These are phyloP conservation scores for Cordyceps cateniannulata DNA, from an alignment of 2,329 filamentous ascomycete genomes.

Conservation along the genomic window DNA sequence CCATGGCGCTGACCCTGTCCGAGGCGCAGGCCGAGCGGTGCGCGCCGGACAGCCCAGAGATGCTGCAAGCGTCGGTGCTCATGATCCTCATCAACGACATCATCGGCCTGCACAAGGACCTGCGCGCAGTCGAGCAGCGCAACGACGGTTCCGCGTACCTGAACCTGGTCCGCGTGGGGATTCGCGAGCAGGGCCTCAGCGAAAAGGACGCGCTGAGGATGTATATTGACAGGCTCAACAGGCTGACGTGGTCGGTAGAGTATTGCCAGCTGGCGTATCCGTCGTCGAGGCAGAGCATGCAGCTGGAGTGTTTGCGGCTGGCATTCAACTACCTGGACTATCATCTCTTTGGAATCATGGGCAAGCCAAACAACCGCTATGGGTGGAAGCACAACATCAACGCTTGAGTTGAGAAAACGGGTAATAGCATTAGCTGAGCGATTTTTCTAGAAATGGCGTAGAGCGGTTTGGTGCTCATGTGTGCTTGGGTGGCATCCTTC, in stretches of 20 bases:
- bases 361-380: slow-evolving; percentile 16
- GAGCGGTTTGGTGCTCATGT: no score
- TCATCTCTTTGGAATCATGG: slow-evolving; percentile 7
- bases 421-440: no score
- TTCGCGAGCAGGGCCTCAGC: not conserved
- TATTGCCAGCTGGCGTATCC: not conserved
- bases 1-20: slow-evolving; percentile 4
- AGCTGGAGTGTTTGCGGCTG: not conserved
- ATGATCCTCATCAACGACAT: slow-evolving; percentile 10
- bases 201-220: not conserved
- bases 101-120: slow-evolving; percentile 10
- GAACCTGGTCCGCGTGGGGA: slow-evolving; percentile 8
- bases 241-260: not conserved
- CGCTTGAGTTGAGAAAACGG: not conserved
- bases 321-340: slow-evolving; percentile 6
- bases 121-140: not conserved
- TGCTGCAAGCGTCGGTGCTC: not conserved
- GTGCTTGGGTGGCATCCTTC: no score
- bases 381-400: not conserved
- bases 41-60: not conserved
- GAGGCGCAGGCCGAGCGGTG: not conserved
- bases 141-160: slow-evolving; percentile 10
- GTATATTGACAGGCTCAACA: slow-evolving; percentile 5
- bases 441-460: no score
- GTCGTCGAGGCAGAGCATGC: not conserved